These are phyloP conservation scores for Penicillium sp. DNA, from an alignment of 2,329 filamentous ascomycete species.

Conservation along the genomic window DNA sequence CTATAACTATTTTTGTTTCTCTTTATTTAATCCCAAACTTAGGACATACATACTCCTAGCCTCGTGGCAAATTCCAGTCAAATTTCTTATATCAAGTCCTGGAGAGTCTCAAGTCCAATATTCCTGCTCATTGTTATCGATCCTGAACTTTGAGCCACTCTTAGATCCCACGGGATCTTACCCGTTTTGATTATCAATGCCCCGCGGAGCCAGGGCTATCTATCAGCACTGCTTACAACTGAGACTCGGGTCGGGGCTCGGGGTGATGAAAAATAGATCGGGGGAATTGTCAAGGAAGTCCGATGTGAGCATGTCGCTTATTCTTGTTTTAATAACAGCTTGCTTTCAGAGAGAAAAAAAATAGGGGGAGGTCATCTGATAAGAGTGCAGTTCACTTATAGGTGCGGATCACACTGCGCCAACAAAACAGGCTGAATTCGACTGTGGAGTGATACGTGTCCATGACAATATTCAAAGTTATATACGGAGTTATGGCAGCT, in stretches of 20 bases:
- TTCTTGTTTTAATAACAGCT: background rate
- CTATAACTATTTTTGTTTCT: background rate
- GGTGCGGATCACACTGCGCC: conserved; percentile 9
- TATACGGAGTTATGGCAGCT: background rate
- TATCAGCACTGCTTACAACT: background rate
- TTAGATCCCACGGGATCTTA: background rate
- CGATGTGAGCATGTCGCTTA: background rate
- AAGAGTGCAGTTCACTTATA: conserved; percentile 7
- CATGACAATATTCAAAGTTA: background rate
- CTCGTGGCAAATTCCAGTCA: background rate
- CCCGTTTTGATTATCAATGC: background rate
- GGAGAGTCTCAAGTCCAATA: background rate
- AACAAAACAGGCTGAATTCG: conserved; percentile 23
- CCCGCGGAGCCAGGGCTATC: conserved; percentile 4
- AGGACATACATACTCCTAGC: background rate
- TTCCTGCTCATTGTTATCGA: background rate
- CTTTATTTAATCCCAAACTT: background rate
- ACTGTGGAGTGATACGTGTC: conserved; percentile 11
- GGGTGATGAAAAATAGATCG: background rate
- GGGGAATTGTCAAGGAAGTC: conserved; percentile 1
- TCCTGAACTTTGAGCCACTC: background rate
- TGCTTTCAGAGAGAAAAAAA: background rate
- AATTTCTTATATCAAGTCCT: background rate
- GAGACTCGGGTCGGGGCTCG: background rate
- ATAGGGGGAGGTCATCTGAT: conserved; percentile 19